Base-by-base conservation (phyloP, 106 monocot genomes). In the Posidonia australis region DNA sequence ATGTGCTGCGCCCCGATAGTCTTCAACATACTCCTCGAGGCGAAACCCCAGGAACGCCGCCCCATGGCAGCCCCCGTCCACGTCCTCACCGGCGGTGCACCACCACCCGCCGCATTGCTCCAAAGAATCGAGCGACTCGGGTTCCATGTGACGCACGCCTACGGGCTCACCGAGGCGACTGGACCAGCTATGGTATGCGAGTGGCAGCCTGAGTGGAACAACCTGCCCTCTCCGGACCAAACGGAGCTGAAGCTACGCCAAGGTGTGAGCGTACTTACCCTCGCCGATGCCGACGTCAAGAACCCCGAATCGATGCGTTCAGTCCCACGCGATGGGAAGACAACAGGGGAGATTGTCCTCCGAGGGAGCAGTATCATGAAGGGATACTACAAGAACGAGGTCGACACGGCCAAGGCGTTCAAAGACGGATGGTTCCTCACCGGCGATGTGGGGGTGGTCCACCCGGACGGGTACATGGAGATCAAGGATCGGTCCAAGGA, bases 1-100 rank as follows among this genome's bases (percentile, higher is more conserved):
- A 45, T 92, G 72, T 88, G 92, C 62, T 76, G 88, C 52, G 88
- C 92, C 0, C 88, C 92, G 1, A 78, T 88, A 32, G 88, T 92
- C 10, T 76, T 88, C 68, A 88, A 80, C 80, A 92, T 92, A 80
- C 76, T 92, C 17, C 74, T n/a, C n/a, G n/a, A n/a, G n/a, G n/a
- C n/a, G n/a, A n/a, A n/a, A n/a, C n/a, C n/a, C 83, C 44, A 85
- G 83, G 59, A 31, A 69, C 28, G 64, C 67, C 10, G 76, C 59
- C 0, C 36, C 54, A 17, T n/a, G n/a, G n/a, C n/a, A n/a, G n/a
- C n/a, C n/a, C n/a, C n/a, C n/a, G n/a, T n/a, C n/a, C n/a, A n/a
- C n/a, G n/a, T n/a, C n/a, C n/a, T n/a, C n/a, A n/a, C n/a, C n/a
- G n/a, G n/a, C n/a, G n/a, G n/a, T n/a, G n/a, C n/a, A n/a, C n/a